phyloP scores from a whole-genome alignment of 768 basidiomycete species.

The Rhodocollybia butyracea region DNA sequence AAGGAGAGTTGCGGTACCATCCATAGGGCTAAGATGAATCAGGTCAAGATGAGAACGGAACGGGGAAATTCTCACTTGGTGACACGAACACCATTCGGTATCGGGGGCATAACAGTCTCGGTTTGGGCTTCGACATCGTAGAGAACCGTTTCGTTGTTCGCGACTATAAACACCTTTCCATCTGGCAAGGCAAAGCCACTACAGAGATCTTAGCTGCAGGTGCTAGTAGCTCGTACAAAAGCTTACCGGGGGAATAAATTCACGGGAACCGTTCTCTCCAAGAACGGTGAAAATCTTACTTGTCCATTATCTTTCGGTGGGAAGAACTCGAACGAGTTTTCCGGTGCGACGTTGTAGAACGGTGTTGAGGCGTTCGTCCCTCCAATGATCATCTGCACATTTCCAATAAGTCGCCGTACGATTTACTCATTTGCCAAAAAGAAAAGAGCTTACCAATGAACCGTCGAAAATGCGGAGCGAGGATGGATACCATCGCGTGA shows the following conservation, averaged over 20 bases:
- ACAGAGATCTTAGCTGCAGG: neutral
- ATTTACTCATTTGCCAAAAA: constrained; percentile 17
- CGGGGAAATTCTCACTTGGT: too few species aligned
- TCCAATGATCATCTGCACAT: constrained; percentile 29
- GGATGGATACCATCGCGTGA: constrained; percentile 39
- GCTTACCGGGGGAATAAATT: constrained; percentile 47
- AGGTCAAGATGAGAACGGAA: too few species aligned
- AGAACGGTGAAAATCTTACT: constrained; percentile 31
- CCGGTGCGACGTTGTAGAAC: constrained; percentile 23
- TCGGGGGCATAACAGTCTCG: constrained; percentile 44
- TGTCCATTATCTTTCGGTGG: constrained; percentile 25
- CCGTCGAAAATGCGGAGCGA: constrained; percentile 26
- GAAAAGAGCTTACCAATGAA: constrained; percentile 43
- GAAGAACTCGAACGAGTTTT: constrained; percentile 33
- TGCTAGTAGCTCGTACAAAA: neutral
- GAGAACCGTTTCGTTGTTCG: constrained; percentile 34
- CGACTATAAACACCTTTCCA: constrained; percentile 50
- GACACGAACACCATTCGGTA: constrained; percentile 57
- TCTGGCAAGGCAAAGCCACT: constrained; percentile 53
- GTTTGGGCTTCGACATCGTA: constrained; percentile 39
- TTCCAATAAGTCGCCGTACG: constrained; percentile 15
- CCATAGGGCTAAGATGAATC: too few species aligned
- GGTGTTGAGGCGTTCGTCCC: constrained; percentile 36
- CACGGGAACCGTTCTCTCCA: constrained; percentile 42
- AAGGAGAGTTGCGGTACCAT: constrained; percentile 52